Evolutionary conservation across 2,329 filamentous ascomycete genomes (phyloP), one percentile per base, ranked within the genome.

Genomic region (Fusarium sp.): DNA sequence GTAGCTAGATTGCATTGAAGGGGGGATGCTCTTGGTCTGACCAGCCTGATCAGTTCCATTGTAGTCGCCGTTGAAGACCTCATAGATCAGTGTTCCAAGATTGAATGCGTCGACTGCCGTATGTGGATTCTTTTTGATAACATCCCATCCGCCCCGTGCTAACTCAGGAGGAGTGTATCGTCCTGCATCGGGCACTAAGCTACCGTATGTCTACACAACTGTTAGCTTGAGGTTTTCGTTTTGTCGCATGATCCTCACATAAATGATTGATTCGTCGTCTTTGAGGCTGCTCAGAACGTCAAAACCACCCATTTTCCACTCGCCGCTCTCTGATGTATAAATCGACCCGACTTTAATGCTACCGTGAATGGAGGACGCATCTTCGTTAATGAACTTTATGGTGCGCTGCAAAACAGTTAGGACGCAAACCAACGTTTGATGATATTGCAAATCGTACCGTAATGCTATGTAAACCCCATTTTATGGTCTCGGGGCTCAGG

Each of bases 301-400:
- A 71, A 99, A 97, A 1, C 96, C 96, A 20, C 92, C 94, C 3
- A 99, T 83, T 76, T 96, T 98, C 96, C 96, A 99, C 80, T 99
- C 96, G 59, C 96, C 96, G 75, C 96, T 97, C 76, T 98, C 95
- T 63, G 93, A 94, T 6, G 93, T 96, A 79, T 94, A 99, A 68
- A 99, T 86, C 0, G 95, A 97, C 1, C 92, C 92, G 20, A 92
- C 91, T 65, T 92, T 90, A 52, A 99, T 83, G 73, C 89, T 93
- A 48, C 94, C 96, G 74, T 99, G 96, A 51, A 99, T 92, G 0
- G 94, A 97, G 4, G 91, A 86, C 5, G 94, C 96, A 70, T 99
- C 96, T 47, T 92, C 90, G 75, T 99, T 99, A 78, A 99, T 93
- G 76, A 99, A 99, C 75, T 96, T 97, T 70, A 98, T 81, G 0